A percentile compares a stretch with the other conserved stretches of the same genome.
phyloP scores from a whole-genome alignment of 164 flowering plant species.

The Magnolia sinica region DNA sequence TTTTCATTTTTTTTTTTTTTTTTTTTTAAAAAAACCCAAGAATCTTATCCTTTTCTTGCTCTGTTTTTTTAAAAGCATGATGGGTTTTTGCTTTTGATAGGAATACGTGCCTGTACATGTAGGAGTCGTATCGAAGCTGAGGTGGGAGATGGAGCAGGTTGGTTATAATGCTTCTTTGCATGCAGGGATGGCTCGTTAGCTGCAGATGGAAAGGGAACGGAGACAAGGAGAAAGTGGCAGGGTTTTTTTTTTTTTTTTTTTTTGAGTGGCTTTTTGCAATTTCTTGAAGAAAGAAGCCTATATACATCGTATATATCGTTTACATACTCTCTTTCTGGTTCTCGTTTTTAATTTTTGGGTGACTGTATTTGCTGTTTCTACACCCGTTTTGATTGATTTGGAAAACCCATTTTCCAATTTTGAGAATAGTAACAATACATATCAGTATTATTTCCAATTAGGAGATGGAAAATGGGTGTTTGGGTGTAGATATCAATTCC shows the following conservation, averaged over 20 bases:
- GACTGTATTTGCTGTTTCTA: too few species aligned
- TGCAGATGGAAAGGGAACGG: not conserved
- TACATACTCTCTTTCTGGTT: too few species aligned
- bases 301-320: not conserved
- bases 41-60: not conserved
- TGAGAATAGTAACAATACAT: too few species aligned
- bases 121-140: slow-evolving; percentile 36
- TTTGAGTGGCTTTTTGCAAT: not conserved
- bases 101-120: slow-evolving; percentile 54
- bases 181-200: slow-evolving; percentile 32
- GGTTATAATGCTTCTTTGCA: slow-evolving; percentile 33
- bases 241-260: not conserved
- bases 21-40: too few species aligned
- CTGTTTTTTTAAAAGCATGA: not conserved
- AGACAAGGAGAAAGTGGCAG: not conserved
- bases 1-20: too few species aligned
- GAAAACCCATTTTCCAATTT: too few species aligned
- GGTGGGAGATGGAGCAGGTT: slow-evolving; percentile 51
- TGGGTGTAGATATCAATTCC: not conserved
- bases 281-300: not conserved
- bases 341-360: too few species aligned
- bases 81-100: slow-evolving; percentile 18
- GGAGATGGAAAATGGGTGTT: not conserved
- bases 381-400: too few species aligned
- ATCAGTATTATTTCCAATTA: too few species aligned